A percentile compares a stretch with the other conserved stretches of the same genome.
Conservation (phyloP, 75 land plant species). For the Sequoia sempervirens region DNA sequence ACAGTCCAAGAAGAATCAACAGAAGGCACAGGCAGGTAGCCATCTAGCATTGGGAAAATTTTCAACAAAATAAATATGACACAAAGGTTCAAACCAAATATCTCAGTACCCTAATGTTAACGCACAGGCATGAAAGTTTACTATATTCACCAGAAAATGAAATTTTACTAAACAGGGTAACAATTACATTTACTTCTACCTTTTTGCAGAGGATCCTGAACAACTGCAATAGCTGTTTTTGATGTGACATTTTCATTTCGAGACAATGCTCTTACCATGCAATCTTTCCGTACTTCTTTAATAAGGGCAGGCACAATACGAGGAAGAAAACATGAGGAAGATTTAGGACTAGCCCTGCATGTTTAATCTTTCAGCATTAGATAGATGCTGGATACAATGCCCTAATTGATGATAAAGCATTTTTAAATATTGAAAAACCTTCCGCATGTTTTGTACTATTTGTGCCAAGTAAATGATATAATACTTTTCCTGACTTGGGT, state of each 20-base stretch:
- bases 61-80: neutral
- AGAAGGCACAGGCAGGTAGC: slow-evolving; percentile 1
- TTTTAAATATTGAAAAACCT: neutral
- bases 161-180: neutral
- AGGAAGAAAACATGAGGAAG: neutral
- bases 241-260: neutral
- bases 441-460: neutral
- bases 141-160: neutral
- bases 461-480: neutral
- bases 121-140: neutral
- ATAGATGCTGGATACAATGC: neutral
- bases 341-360: neutral
- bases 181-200: neutral
- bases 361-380: neutral
- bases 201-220: neutral
- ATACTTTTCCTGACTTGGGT: neutral
- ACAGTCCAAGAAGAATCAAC: neutral
- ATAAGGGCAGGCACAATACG: neutral
- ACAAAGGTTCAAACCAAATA: neutral
- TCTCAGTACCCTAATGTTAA: neutral
- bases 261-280: neutral
- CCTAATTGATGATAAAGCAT: neutral
- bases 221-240: neutral
- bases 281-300: neutral
- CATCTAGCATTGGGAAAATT: neutral